These are phyloP conservation scores for Flaveria trinervia DNA, from an alignment of 129 eudicot species.

Conservation along the genomic window DNA sequence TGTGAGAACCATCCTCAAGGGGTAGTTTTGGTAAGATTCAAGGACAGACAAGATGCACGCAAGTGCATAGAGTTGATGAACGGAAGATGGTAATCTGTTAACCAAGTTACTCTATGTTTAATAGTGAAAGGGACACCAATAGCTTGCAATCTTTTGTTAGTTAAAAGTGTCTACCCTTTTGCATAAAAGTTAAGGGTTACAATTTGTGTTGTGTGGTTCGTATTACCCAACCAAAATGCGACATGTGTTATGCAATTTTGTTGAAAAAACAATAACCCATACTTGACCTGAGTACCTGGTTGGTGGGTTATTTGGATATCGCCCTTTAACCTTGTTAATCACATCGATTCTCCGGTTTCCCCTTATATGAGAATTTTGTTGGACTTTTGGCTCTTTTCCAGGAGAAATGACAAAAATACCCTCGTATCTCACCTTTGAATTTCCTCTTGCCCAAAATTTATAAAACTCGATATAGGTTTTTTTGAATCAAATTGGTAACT, in stretches of 20 bases:
- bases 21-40: slow-evolving; percentile 82
- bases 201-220: background rate
- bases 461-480: background rate
- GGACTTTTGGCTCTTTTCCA: background rate
- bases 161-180: background rate
- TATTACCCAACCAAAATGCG: slow-evolving; percentile 4
- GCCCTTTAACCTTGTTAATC: too few species aligned
- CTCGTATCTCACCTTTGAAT: background rate
- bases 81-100: slow-evolving; percentile 76
- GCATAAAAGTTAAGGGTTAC: background rate
- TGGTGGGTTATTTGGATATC: background rate
- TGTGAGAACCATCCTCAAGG: slow-evolving; percentile 98
- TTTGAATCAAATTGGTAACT: background rate
- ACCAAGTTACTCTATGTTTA: background rate
- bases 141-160: background rate
- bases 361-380: background rate
- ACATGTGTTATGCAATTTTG: background rate
- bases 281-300: background rate
- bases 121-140: background rate
- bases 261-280: background rate
- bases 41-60: slow-evolving; percentile 77
- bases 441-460: background rate
- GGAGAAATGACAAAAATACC: background rate
- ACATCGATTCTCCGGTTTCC: too few species aligned
- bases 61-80: slow-evolving; percentile 89